Percentiles rank a stretch among this genome's conserved stretches.
phyloP scores from a whole-genome alignment of 176 grass and related monocot species.

The Phyllostachys edulis region DNA sequence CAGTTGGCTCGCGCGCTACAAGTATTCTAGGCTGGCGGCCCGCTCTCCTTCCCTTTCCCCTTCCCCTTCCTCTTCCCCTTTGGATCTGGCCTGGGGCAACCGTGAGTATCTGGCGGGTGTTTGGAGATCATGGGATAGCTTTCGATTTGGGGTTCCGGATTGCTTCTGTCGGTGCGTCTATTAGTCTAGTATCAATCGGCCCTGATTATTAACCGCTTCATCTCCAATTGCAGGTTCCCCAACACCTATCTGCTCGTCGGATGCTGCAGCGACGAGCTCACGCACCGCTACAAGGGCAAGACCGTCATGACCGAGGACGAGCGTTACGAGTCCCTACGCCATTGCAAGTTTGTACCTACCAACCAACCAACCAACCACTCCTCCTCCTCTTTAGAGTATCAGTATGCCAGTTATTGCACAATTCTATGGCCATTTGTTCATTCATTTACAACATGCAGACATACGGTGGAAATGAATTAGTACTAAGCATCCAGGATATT shows the following conservation, averaged over 20 bases:
- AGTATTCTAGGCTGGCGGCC: no score
- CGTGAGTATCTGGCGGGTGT: no score
- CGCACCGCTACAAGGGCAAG: conserved; percentile 85
- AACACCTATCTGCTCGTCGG: conserved; percentile 92
- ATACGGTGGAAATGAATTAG: neutral
- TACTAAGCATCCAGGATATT: neutral
- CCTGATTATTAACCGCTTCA: neutral
- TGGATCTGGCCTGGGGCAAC: neutral
- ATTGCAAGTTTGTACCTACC: conserved; percentile 72
- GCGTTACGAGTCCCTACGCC: conserved; percentile 92
- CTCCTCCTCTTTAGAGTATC: neutral
- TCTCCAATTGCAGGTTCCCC: conserved; percentile 58
- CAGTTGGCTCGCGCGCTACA: neutral
- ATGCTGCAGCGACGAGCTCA: conserved; percentile 90
- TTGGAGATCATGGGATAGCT: neutral
- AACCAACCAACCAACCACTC: neutral
- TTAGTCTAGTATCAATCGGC: neutral
- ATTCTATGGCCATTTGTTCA: neutral
- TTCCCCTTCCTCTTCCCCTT: no score
- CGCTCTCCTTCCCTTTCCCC: no score
- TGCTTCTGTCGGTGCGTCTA: neutral
- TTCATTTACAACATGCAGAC: neutral
- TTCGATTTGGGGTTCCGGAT: neutral
- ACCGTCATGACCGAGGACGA: conserved; percentile 92
- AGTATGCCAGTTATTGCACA: no score